phyloP scores from a whole-genome alignment of 2,329 filamentous ascomycete species.

The Cordyceps cateniannulata region DNA sequence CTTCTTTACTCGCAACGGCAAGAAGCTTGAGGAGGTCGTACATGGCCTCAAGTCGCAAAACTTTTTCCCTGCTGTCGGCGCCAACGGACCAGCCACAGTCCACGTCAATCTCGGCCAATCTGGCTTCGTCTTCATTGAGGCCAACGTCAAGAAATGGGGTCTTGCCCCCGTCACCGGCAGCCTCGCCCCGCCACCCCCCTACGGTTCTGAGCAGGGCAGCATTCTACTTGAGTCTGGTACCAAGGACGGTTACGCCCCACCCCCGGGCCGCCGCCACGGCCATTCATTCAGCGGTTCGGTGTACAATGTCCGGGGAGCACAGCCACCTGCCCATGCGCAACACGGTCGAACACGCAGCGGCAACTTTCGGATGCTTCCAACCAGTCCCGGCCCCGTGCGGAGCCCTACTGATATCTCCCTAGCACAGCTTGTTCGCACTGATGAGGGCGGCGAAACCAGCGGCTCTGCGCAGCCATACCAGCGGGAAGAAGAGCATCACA shows the following conservation, averaged over 20 bases:
- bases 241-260: slow-evolving; percentile 49
- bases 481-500: slow-evolving; percentile 16
- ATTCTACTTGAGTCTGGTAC: slow-evolving; percentile 84
- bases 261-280: slow-evolving; percentile 37
- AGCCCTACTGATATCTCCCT: slow-evolving; percentile 96
- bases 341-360: slow-evolving; percentile 72
- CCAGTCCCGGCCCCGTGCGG: slow-evolving; percentile 80
- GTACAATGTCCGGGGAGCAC: slow-evolving; percentile 34
- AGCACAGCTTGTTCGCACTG: slow-evolving; percentile 68
- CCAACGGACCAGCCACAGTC: slow-evolving; percentile 84
- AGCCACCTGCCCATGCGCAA: slow-evolving; percentile 42
- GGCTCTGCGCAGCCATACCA: slow-evolving; percentile 28
- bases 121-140: slow-evolving; percentile 98
- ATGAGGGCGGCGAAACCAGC: slow-evolving; percentile 68
- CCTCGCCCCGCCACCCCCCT: slow-evolving; percentile 88
- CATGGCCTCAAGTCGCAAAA: slow-evolving; percentile 93
- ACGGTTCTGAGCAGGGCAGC: slow-evolving; percentile 94
- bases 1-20: slow-evolving; percentile 97
- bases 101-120: slow-evolving; percentile 98
- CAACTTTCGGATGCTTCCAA: slow-evolving; percentile 70
- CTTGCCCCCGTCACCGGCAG: slow-evolving; percentile 93
- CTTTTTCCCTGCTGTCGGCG: slow-evolving; percentile 95
- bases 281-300: slow-evolving; percentile 35
- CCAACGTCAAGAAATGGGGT: slow-evolving; percentile 99
- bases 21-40: slow-evolving; percentile 89